Base-by-base conservation (phyloP, 2,329 filamentous ascomycete genomes). In the Ascochyta rabiei region DNA sequence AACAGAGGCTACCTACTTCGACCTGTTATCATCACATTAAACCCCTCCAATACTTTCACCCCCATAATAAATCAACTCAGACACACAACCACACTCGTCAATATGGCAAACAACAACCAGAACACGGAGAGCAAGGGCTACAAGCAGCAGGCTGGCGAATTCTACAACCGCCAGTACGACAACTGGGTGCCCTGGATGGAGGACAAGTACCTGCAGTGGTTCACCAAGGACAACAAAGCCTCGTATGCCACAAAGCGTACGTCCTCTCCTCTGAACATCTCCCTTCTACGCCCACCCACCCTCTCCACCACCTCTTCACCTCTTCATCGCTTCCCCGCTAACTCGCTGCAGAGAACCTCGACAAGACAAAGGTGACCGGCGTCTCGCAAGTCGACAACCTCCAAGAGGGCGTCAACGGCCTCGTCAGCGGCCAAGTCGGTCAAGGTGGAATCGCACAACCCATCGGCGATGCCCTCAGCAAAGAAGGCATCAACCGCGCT, bases 181-280 rank as follows among this genome's bases (percentile, higher is more conserved):
- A 81, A 77, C 66, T 91, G 89, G 89, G 82, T 90, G 71, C 89
- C 89, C 1, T 91, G 89, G 88, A 78, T 90, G 52, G 88, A 91
- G 74, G 89, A 91, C 72, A 74, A 85, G 55, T 90, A 89, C 71
- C 81, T 91, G 24, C 80, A 81, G 47, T 90, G 84, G 80, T 90
- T 90, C 74, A 89, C 87, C 66, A 88, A 87, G 59, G 87, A 90
- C 69, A 91, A 91, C 81, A 90, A 91, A 76, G 84, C 87, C 5
- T 87, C 84, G 70, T 91, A 91, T 67, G 79, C 84, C 6, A 82
- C 87, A 1, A 90, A 88, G 75, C 82, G 88, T 89, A 73, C 30
- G 77, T 72, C 35, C 23, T n/a, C 18, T 26, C 19, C 16, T 7
- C 4, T 23, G 19, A 10, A 4, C 2, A 16, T 7, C n/a, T 28